These are phyloP conservation scores for Pseudocercospora vitis DNA, from an alignment of 2,329 filamentous ascomycete species.

Conservation along the genomic window DNA sequence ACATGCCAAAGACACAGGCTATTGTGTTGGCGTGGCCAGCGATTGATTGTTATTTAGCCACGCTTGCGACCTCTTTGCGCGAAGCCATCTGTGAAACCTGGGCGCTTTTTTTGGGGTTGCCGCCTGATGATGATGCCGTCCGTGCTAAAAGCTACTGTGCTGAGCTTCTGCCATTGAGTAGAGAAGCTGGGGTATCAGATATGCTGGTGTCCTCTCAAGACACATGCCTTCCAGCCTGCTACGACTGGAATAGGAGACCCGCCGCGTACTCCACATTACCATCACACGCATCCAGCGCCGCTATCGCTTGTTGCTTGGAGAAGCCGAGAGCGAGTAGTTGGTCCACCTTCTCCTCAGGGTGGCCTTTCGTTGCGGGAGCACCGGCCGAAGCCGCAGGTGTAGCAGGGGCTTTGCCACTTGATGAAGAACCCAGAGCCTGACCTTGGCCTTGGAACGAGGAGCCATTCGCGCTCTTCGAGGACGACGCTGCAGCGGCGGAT, in stretches of 20 bases:
- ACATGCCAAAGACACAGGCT: no score
- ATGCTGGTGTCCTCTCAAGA: not conserved
- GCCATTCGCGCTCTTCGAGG: conserved; percentile 24
- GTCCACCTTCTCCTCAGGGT: conserved; percentile 67
- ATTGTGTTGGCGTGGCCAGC: no score
- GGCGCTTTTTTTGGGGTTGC: not conserved
- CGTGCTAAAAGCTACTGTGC: not conserved
- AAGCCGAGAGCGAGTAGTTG: conserved; percentile 78
- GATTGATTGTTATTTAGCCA: no score
- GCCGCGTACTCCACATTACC: conserved; percentile 90
- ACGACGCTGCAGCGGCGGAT: conserved; percentile 36
- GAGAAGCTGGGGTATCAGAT: conserved; percentile 13
- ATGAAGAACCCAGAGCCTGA: conserved; percentile 31
- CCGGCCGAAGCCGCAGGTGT: conserved; percentile 21
- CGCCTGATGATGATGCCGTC: not conserved
- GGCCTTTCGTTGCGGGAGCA: conserved; percentile 29
- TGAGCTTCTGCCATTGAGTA: not conserved
- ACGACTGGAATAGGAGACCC: conserved; percentile 63
- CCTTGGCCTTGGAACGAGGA: conserved; percentile 35
- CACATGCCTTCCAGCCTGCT: not conserved
- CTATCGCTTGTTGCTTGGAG: conserved; percentile 70
- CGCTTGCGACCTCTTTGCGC: no score
- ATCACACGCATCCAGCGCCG: conserved; percentile 76
- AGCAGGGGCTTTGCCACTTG: conserved; percentile 24
- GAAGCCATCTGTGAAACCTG: no score